Percentiles rank a stretch among this genome's conserved stretches.
Conservation (phyloP, 441 rosid species). For the Brassica hybrid region DNA sequence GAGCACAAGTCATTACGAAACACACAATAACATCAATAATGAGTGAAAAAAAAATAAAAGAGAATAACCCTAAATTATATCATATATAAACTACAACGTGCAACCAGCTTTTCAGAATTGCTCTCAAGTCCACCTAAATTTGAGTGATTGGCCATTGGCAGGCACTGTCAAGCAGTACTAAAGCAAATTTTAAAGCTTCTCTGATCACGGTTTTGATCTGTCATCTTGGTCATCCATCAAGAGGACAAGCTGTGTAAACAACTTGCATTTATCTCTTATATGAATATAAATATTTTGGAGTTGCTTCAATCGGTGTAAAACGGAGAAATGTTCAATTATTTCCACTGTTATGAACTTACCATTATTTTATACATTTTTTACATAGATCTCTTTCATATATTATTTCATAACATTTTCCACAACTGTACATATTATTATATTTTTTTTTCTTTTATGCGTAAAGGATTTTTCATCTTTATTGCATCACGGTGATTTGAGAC, state of each 20-base stretch:
- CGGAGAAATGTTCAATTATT: not conserved
- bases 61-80: not conserved
- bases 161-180: constrained; percentile 2
- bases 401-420: too few species aligned
- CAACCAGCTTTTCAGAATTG: constrained; percentile 30
- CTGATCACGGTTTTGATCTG: constrained; percentile 35
- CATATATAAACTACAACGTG: not conserved
- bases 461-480: not conserved
- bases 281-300: constrained; percentile 1
- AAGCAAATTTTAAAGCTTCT: constrained; percentile 28
- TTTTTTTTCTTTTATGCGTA: too few species aligned
- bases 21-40: not conserved
- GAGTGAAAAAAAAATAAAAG: not conserved
- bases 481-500: not conserved
- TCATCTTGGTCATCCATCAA: constrained; percentile 26
- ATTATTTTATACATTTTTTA: not conserved
- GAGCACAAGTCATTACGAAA: not conserved
- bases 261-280: constrained; percentile 21
- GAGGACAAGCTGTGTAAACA: constrained; percentile 8
- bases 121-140: constrained; percentile 30
- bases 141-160: constrained; percentile 35
- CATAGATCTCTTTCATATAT: too few species aligned
- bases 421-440: too few species aligned
- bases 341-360: not conserved
- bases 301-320: constrained; percentile 5